Evolutionary conservation across 768 basidiomycete species (phyloP), one percentile per base, ranked within the genome.

Genomic region (Chalciporus chontae): DNA sequence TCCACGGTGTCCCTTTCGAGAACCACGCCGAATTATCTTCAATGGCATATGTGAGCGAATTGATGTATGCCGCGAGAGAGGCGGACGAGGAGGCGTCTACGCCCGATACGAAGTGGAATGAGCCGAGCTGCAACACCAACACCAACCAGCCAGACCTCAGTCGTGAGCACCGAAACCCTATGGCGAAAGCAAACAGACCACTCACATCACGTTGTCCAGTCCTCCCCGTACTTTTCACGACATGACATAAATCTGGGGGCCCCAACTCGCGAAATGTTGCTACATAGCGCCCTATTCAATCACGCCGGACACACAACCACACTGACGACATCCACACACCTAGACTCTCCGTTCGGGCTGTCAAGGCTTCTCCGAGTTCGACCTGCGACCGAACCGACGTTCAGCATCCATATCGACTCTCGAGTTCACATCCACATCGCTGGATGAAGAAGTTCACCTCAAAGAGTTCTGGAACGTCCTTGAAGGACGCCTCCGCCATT

Each of bases 51-150:
- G 92, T 95, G n/a, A 98, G 77, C 19, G 94, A 96, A 73, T 99
- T 98, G 69, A 98, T 89, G 70, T 99, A 99, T 10, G 96, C 95
- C 5, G 96, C 96, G 24, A 99, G 78, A 0, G 94, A 95, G 4
- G 96, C 96, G 17, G 94, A 97, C 6, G 95, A 96, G 15, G 94
- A 97, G 1, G 95, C 93, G 68, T 99, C 96, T 45, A 99, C 91
- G n/a, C 96, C 95, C 0, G 96, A 99, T 50, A 96, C 81, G 60
- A 91, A 97, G 71, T 99, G 96, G 67, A 97, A 98, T 31, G 95
- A 97, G 34, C 93, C 92, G 51, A 92, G 76, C 94, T 96, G 60
- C 13, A 31, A 31, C 29, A 13, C 29, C 29, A 31, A 31, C 29
- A 11, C 29, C 29, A 11, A 8, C 29, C 6, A 31, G 29, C 29